Conservation (phyloP, 345 rosid species). For the Erysimum cheiranthoides region DNA sequence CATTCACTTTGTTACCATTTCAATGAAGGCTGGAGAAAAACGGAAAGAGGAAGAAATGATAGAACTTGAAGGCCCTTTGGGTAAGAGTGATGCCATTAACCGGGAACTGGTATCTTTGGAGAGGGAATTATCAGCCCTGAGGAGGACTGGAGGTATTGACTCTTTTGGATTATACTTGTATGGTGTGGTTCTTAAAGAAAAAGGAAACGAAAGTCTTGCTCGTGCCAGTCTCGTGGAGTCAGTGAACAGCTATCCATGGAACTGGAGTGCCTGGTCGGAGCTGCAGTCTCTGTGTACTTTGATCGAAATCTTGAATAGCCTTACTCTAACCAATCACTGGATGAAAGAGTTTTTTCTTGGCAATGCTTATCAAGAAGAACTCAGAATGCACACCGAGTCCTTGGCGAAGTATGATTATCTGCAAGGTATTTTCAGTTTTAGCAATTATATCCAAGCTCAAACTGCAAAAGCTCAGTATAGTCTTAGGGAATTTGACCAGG, state of each 20-base stretch:
- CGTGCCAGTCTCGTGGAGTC: slow-evolving; percentile 83
- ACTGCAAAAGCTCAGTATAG: slow-evolving; percentile 92
- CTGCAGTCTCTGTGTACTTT: slow-evolving; percentile 82
- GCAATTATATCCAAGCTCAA: slow-evolving; percentile 93
- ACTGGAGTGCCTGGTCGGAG: slow-evolving; percentile 99
- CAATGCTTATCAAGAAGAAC: slow-evolving; percentile 82
- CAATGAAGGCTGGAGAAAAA: slow-evolving; percentile 87
- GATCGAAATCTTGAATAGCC: slow-evolving; percentile 70
- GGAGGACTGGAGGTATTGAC: slow-evolving; percentile 76
- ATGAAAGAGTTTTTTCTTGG: slow-evolving; percentile 98
- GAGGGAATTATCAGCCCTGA: slow-evolving; percentile 73
- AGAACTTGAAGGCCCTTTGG: slow-evolving; percentile 89
- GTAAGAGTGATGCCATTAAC: slow-evolving; percentile 78
- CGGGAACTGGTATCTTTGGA: slow-evolving; percentile 79
- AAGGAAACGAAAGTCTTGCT: slow-evolving; percentile 79
- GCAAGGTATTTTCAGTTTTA: slow-evolving; percentile 74
- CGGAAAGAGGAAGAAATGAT: slow-evolving; percentile 95
- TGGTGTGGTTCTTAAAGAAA: slow-evolving; percentile 89
- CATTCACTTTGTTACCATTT: slow-evolving; percentile 22
- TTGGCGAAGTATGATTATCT: slow-evolving; percentile 74
- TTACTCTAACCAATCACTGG: slow-evolving; percentile 85
- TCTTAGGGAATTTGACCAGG: slow-evolving; percentile 92
- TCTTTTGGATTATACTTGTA: slow-evolving; percentile 86
- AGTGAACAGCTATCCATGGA: slow-evolving; percentile 96
- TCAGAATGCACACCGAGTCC: slow-evolving; percentile 85